phyloP scores from a whole-genome alignment of 495 filamentous ascomycete species.

The Hypoxylon intermedium region DNA sequence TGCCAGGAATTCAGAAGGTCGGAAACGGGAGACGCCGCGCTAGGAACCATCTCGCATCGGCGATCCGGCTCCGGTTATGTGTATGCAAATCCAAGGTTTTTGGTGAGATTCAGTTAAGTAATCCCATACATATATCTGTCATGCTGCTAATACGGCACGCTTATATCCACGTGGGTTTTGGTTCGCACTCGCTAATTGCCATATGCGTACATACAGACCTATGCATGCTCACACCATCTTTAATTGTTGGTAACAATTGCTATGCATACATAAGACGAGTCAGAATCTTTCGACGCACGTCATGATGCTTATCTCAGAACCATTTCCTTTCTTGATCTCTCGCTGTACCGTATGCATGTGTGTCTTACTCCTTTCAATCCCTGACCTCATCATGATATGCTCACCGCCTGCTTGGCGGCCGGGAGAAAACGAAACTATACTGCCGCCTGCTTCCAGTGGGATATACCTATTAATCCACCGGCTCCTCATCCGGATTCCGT shows the following conservation, averaged over 20 bases:
- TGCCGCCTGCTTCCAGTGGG: constrained; percentile 11
- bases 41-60: constrained; percentile 38
- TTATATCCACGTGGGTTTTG: constrained; percentile 32
- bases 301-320: constrained; percentile 39
- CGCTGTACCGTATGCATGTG: constrained; percentile 30
- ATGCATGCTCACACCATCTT: constrained; percentile 2
- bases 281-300: constrained; percentile 21
- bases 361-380: constrained; percentile 38
- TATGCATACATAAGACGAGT: constrained; percentile 19
- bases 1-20: constrained; percentile 10
- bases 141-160: constrained; percentile 18
- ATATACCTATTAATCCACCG: constrained; percentile 33
- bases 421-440: constrained; percentile 20
- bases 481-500: constrained; percentile 40
- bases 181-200: no score
- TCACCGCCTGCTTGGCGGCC: constrained; percentile 31
- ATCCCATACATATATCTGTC: constrained; percentile 25
- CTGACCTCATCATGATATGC: constrained; percentile 23
- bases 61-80: constrained; percentile 27
- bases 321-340: constrained; percentile 37
- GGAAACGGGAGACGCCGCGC: constrained; percentile 15
- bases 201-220: not conserved
- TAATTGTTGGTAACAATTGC: constrained; percentile 20
- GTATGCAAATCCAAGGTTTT: constrained; percentile 27
- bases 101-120: constrained; percentile 27